Base-by-base conservation (phyloP, 129 eudicot genomes). In the Oenanthe sinensis region DNA sequence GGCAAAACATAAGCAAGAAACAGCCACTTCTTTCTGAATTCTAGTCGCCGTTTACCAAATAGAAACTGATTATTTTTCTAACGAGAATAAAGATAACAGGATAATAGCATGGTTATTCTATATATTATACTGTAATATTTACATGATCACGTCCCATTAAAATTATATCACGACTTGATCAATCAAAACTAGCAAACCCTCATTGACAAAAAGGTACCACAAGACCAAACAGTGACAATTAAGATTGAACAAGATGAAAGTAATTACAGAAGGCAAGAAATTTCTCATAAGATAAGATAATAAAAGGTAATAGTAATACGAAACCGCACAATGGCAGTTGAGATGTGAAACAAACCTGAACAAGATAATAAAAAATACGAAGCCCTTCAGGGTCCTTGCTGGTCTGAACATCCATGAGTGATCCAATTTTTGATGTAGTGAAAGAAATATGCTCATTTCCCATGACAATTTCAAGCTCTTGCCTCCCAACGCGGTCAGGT, bases 381-480 rank as follows among this genome's bases (percentile, higher is more conserved):
- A 96, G 96, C 44, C 99, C 99, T 85, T 96, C 99, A 45, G 99
- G 99, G 84, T 96, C 99, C 69, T 92, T 90, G 79, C 99, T 96
- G 62, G 95, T 88, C 83, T 92, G 97, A 42, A 96, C 99, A 87
- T 92, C 99, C 96, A 96, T 91, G 72, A 96, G 97, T n/a, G 99
- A 90, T 46, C 99, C 99, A 77, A 96, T 96, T 85, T 96, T 96
- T 7, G 99, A 92, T 46, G 99, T 96, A n/a, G 97, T 92, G 79
- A 96, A 96, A 6, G 97, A 92, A 20, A 96, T 96, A 83, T 96
- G 99, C 81, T 96, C 99, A 69, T 92, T 96, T 33, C 97, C 99
- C 99, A 96, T 89, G 87, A 96, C 99, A 87, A 96, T 96, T 85
- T 96, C 99, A 76, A 96, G 97, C 86, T 96, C 99, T 85, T 96